These are phyloP conservation scores for Cercospora sojina DNA, from an alignment of 2,329 filamentous ascomycete species.

Conservation along the genomic window DNA sequence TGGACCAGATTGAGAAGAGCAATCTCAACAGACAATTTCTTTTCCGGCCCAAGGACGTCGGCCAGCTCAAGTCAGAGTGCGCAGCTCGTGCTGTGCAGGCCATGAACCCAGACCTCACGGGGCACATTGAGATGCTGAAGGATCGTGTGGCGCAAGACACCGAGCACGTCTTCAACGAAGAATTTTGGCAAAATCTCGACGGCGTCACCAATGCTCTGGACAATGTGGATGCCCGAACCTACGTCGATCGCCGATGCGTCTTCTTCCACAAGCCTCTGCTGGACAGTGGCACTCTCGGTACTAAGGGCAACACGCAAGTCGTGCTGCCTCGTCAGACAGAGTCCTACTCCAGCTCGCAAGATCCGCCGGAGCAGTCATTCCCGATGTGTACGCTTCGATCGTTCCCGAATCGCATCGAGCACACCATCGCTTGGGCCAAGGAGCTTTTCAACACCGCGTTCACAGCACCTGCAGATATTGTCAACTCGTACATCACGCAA, in stretches of 20 bases:
- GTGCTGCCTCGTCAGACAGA: slow-evolving; percentile 88
- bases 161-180: slow-evolving; percentile 89
- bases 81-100: slow-evolving; percentile 83
- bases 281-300: slow-evolving; percentile 96
- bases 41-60: slow-evolving; percentile 90
- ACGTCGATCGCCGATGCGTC: slow-evolving; percentile 92
- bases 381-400: slow-evolving; percentile 97
- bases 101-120: slow-evolving; percentile 91
- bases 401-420: slow-evolving; percentile 97
- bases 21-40: slow-evolving; percentile 97
- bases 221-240: slow-evolving; percentile 95
- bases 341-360: slow-evolving; percentile 95
- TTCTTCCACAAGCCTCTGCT: slow-evolving; percentile 97
- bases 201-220: slow-evolving; percentile 96
- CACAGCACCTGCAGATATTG: slow-evolving; percentile 87
- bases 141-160: slow-evolving; percentile 91
- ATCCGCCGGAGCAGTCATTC: slow-evolving; percentile 97
- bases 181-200: slow-evolving; percentile 84
- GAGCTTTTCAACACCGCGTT: slow-evolving; percentile 95
- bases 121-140: slow-evolving; percentile 80
- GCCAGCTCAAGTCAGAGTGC: slow-evolving; percentile 93
- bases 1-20: slow-evolving; percentile 98
- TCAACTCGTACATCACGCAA: slow-evolving; percentile 85
- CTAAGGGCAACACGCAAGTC: slow-evolving; percentile 98
- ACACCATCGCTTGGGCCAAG: slow-evolving; percentile 97